phyloP scores from a whole-genome alignment of 768 basidiomycete species.

The Leccinum aurantiacum region DNA sequence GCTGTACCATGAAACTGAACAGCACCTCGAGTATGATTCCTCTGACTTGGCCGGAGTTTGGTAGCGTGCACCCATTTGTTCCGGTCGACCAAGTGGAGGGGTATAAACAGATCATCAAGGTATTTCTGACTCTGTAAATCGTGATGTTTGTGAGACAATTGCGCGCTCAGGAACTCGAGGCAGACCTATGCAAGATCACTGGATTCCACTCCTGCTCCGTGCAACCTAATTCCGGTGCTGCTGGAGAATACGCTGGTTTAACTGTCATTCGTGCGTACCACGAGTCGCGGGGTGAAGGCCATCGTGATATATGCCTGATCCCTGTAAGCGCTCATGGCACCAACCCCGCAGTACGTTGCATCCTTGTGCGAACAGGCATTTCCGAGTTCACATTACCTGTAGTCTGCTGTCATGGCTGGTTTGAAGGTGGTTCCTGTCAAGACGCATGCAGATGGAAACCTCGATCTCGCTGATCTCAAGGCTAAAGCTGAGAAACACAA shows the following conservation, averaged over 20 bases:
- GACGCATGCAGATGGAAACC: slow-evolving; percentile 79
- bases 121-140: slow-evolving; percentile 24
- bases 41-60: slow-evolving; percentile 91
- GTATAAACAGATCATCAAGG: slow-evolving; percentile 79
- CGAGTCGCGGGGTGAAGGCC: slow-evolving; percentile 78
- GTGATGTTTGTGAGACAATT: slow-evolving; percentile 8
- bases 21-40: slow-evolving; percentile 98
- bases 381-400: slow-evolving; percentile 18
- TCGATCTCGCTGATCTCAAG: slow-evolving; percentile 84
- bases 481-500: slow-evolving; percentile 89
- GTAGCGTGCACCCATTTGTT: slow-evolving; percentile 88
- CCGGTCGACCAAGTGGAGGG: slow-evolving; percentile 88
- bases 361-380: background rate
- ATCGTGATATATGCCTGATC: slow-evolving; percentile 90
- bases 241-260: slow-evolving; percentile 97
- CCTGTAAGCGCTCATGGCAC: slow-evolving; percentile 97
- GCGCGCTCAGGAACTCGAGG: slow-evolving; percentile 75
- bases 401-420: slow-evolving; percentile 97
- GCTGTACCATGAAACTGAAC: slow-evolving; percentile 98
- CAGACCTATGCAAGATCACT: slow-evolving; percentile 89
- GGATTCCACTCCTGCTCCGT: slow-evolving; percentile 95
- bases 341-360: slow-evolving; percentile 81
- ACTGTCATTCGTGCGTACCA: slow-evolving; percentile 94
- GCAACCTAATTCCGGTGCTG: slow-evolving; percentile 99
- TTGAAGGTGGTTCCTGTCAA: slow-evolving; percentile 97